Conservation (phyloP, 495 filamentous ascomycete species). For the Paragyromitra xinjiangensis region DNA sequence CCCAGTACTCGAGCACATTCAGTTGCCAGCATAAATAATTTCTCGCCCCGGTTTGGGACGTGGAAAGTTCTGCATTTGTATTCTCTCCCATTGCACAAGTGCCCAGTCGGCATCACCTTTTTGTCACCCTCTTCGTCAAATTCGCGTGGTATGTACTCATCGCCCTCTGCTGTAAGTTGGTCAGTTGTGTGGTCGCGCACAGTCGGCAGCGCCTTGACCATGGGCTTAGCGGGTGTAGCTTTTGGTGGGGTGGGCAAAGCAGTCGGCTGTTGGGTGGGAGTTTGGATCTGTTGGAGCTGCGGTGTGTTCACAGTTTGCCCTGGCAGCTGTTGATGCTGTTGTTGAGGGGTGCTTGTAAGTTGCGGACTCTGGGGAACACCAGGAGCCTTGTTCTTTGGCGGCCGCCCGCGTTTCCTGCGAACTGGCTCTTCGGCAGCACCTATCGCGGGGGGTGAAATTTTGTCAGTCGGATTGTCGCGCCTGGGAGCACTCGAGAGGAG, state of each 20-base stretch:
- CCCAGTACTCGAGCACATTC: slow-evolving; percentile 95
- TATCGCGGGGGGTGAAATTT: slow-evolving; percentile 35
- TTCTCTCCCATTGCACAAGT: slow-evolving; percentile 80
- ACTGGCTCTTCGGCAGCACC: slow-evolving; percentile 70
- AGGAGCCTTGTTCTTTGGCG: slow-evolving; percentile 71
- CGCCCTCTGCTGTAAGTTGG: slow-evolving; percentile 87
- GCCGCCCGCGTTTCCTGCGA: slow-evolving; percentile 85
- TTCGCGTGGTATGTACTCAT: slow-evolving; percentile 95
- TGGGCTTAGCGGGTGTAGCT: slow-evolving; percentile 84
- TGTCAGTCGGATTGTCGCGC: slow-evolving; percentile 57
- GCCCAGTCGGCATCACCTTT: slow-evolving; percentile 86
- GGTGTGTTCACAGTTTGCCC: slow-evolving; percentile 75
- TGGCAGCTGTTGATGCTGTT: slow-evolving; percentile 64
- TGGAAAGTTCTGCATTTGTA: slow-evolving; percentile 94
- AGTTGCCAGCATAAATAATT: slow-evolving; percentile 98
- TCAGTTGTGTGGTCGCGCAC: slow-evolving; percentile 98
- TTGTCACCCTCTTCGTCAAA: slow-evolving; percentile 91
- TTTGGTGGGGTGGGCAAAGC: slow-evolving; percentile 81
- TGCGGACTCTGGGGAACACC: slow-evolving; percentile 56
- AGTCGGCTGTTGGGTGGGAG: slow-evolving; percentile 72
- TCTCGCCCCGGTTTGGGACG: slow-evolving; percentile 87
- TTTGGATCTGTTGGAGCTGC: slow-evolving; percentile 73
- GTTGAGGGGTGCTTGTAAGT: slow-evolving; percentile 53
- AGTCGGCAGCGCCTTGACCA: slow-evolving; percentile 93
- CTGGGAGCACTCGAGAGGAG: slow-evolving; percentile 57